phyloP scores from a whole-genome alignment of 2,329 filamentous ascomycete genomes.

The Talaromyces amestolkiae region DNA sequence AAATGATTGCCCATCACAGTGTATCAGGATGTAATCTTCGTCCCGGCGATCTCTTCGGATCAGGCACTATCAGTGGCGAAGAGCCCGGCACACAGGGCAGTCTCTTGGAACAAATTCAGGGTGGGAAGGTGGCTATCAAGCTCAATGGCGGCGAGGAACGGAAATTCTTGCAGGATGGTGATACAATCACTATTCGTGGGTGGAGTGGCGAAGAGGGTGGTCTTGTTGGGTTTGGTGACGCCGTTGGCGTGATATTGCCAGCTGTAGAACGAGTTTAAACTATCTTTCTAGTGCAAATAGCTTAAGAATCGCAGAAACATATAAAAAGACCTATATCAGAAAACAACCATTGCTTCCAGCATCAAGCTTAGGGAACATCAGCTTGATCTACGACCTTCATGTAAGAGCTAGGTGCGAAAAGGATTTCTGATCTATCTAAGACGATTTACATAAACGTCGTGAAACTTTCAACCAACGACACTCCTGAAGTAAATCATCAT shows the following conservation, averaged over 20 bases:
- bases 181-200: slow-evolving; percentile 8
- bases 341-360: neutral
- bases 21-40: slow-evolving; percentile 3
- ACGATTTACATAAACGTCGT: neutral
- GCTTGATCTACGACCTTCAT: neutral
- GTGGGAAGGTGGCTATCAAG: neutral
- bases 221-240: slow-evolving; percentile 4
- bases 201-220: slow-evolving; percentile 1
- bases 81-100: slow-evolving; percentile 9
- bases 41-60: slow-evolving; percentile 8
- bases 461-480: neutral
- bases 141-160: slow-evolving; percentile 7
- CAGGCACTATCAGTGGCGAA: slow-evolving; percentile 5
- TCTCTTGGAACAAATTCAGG: slow-evolving; percentile 10
- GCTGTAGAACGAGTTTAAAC: neutral
- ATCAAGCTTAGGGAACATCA: neutral
- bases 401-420: neutral
- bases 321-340: neutral
- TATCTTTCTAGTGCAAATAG: too few relatives aligned
- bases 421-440: neutral
- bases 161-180: slow-evolving; percentile 5
- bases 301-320: neutral
- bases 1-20: slow-evolving; percentile 3
- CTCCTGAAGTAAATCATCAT: slow-evolving; percentile 6
- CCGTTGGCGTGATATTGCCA: neutral